A percentile compares a stretch with the other conserved stretches of the same genome.
phyloP scores from a whole-genome alignment of 1,284 basidiomycete species.

The Stygiomarasmius scandens region DNA sequence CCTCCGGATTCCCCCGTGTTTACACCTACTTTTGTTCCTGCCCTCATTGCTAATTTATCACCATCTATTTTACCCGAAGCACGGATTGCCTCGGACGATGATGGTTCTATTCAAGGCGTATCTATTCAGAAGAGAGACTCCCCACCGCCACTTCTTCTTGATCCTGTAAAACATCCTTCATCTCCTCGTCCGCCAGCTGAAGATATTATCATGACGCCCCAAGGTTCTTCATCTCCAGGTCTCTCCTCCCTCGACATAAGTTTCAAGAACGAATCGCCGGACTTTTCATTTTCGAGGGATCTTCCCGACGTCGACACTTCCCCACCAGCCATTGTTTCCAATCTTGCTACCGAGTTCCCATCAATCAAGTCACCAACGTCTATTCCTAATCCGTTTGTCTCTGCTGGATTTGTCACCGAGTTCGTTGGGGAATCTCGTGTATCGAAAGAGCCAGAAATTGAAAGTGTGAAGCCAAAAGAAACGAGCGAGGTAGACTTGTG shows the following conservation, averaged over 20 bases:
- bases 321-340: not conserved
- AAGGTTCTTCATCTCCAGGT: not conserved
- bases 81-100: not conserved
- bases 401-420: conserved; percentile 51
- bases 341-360: not conserved
- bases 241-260: not conserved
- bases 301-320: not conserved
- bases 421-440: conserved; percentile 33
- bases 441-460: not conserved
- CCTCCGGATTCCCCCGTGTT: conserved; percentile 19
- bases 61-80: not conserved
- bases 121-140: conserved; percentile 16
- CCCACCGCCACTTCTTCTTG: conserved; percentile 4
- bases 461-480: conserved; percentile 18
- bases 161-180: not conserved
- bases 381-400: conserved; percentile 50
- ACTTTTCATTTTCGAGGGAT: not conserved
- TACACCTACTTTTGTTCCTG: not conserved
- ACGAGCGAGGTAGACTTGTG: conserved; percentile 4
- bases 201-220: not conserved
- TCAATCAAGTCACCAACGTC: conserved; percentile 21
- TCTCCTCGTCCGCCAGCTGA: not conserved
- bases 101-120: conserved; percentile 22
- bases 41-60: not conserved
- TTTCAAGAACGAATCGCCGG: not conserved